Conservation (phyloP, 768 basidiomycete species). For the Russula dissimulans region DNA sequence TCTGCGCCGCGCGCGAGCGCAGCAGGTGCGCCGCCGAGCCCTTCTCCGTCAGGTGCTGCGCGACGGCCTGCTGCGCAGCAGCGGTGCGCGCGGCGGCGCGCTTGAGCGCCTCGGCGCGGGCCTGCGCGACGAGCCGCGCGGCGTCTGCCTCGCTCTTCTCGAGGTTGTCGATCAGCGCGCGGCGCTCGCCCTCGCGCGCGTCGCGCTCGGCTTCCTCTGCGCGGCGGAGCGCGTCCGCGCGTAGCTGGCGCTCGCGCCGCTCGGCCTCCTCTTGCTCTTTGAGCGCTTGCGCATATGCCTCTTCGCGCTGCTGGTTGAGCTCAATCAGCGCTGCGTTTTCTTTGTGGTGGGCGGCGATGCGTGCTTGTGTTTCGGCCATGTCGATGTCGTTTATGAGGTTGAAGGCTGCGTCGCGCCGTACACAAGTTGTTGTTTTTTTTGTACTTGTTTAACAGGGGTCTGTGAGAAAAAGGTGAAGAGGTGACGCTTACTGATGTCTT, state of each 20-base stretch:
- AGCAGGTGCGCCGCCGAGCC: slow-evolving; percentile 32
- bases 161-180: slow-evolving; percentile 72
- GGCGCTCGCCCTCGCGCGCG: slow-evolving; percentile 60
- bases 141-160: slow-evolving; percentile 72
- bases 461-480: background rate
- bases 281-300: slow-evolving; percentile 60
- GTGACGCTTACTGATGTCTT: slow-evolving; percentile 64
- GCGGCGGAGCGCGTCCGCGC: slow-evolving; percentile 54
- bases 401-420: slow-evolving; percentile 43
- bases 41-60: slow-evolving; percentile 1
- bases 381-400: slow-evolving; percentile 91
- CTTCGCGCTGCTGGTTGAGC: slow-evolving; percentile 74
- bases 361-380: slow-evolving; percentile 68
- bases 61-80: slow-evolving; percentile 20
- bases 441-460: background rate
- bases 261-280: slow-evolving; percentile 79
- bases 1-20: slow-evolving; percentile 56
- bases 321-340: slow-evolving; percentile 81
- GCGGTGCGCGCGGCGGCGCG: slow-evolving; percentile 49
- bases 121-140: slow-evolving; percentile 57
- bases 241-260: slow-evolving; percentile 56
- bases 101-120: slow-evolving; percentile 54
- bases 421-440: too few species aligned
- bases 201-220: slow-evolving; percentile 71
- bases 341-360: slow-evolving; percentile 66